Evolutionary conservation across 169 alveolate species (phyloP).

Genomic region (Plasmodium knowlesi): DNA sequence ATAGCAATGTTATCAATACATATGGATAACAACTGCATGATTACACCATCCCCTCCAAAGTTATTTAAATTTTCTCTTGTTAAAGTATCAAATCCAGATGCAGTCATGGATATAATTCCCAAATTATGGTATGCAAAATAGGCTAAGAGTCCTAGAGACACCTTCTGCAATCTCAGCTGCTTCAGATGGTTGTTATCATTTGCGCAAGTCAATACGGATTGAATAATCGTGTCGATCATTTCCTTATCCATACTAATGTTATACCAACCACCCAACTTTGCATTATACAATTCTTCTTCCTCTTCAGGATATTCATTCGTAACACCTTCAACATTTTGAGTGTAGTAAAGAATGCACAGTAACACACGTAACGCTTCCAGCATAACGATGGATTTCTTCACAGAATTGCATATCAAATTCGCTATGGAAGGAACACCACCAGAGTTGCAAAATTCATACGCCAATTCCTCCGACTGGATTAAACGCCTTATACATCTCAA

Average conservation of each 20-base stretch:
- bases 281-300: slow-evolving; percentile 74
- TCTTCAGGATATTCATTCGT: slow-evolving; percentile 81
- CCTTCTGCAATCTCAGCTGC: slow-evolving; percentile 83
- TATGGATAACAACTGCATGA: slow-evolving; percentile 76
- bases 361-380: slow-evolving; percentile 89
- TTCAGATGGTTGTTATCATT: slow-evolving; percentile 68
- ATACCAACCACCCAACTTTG: slow-evolving; percentile 81
- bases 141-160: slow-evolving; percentile 77
- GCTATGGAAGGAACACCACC: slow-evolving; percentile 90
- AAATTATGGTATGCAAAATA: slow-evolving; percentile 84
- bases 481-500: slow-evolving; percentile 90
- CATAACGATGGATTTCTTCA: slow-evolving; percentile 88
- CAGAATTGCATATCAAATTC: slow-evolving; percentile 84
- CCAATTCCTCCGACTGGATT: slow-evolving; percentile 88
- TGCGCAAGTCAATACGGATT: slow-evolving; percentile 78
- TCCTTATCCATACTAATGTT: slow-evolving; percentile 84
- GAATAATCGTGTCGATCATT: slow-evolving; percentile 77
- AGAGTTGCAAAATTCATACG: slow-evolving; percentile 89
- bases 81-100: slow-evolving; percentile 80
- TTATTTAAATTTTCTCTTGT: slow-evolving; percentile 47
- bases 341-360: slow-evolving; percentile 84
- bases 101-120: slow-evolving; percentile 81
- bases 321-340: slow-evolving; percentile 83
- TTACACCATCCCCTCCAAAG: slow-evolving; percentile 74
- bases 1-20: slow-evolving; percentile 79